Percentiles rank a stretch among this genome's conserved stretches.
Conservation (phyloP, 2,329 filamentous ascomycete species). For the Nothomitra cinnamomea region DNA sequence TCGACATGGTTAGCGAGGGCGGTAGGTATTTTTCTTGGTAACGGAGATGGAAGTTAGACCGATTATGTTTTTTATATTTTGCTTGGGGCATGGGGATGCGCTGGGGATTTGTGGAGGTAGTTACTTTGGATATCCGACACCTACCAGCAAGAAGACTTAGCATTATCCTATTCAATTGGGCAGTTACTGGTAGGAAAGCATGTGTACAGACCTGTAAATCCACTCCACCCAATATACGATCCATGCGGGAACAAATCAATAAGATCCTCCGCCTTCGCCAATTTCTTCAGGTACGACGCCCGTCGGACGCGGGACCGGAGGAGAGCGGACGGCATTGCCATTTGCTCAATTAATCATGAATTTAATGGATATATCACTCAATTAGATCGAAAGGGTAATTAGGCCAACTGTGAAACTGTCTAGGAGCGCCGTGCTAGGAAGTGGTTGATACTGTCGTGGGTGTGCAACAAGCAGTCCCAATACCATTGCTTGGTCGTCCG, state of each 20-base stretch:
- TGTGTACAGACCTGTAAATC: slow-evolving; percentile 46
- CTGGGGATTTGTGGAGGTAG: no score
- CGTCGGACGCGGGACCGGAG: slow-evolving; percentile 60
- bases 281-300: slow-evolving; percentile 63
- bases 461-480: no score
- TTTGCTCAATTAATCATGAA: slow-evolving; percentile 9
- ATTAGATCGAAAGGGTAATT: no score
- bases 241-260: slow-evolving; percentile 68
- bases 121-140: slow-evolving; percentile 60
- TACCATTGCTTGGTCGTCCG: no score
- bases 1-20: slow-evolving; percentile 80
- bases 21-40: slow-evolving; percentile 58
- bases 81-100: no score
- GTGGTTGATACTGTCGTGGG: no score
- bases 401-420: no score
- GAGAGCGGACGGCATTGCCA: slow-evolving; percentile 42
- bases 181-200: background rate
- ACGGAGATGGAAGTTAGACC: background rate
- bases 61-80: background rate
- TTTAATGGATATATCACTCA: no score
- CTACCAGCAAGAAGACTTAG: no score
- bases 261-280: slow-evolving; percentile 63
- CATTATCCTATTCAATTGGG: background rate
- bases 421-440: no score
- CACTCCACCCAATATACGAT: slow-evolving; percentile 79